These are phyloP conservation scores for Penium margaritaceum DNA, from an alignment of 139 green algal genomes.

Conservation along the genomic window DNA sequence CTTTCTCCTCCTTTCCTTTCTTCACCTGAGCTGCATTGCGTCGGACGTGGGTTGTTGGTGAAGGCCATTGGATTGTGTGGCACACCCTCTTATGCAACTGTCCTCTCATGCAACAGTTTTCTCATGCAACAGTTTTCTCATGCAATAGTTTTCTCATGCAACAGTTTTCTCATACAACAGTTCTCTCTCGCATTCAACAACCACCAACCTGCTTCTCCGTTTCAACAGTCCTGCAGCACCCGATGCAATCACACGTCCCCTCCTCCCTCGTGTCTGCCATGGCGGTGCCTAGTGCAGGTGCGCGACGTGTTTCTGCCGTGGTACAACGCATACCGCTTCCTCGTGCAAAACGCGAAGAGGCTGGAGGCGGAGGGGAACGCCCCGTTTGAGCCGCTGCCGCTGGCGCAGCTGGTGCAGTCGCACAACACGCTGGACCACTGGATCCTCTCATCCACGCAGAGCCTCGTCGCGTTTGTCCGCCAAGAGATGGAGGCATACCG, in stretches of 20 bases:
- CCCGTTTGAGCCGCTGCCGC: conserved; percentile 48
- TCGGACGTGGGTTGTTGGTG: too few species aligned
- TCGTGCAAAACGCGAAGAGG: conserved; percentile 73
- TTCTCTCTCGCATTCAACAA: too few species aligned
- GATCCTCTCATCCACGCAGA: conserved; percentile 71
- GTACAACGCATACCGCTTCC: conserved; percentile 94
- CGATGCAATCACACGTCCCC: too few species aligned
- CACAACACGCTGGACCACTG: conserved; percentile 83
- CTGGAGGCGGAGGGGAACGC: conserved; percentile 59
- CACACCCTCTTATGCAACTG: too few species aligned
- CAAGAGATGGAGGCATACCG: conserved; percentile 91
- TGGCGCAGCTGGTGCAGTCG: conserved; percentile 1
- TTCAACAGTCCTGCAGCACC: neutral
- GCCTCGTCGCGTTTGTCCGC: conserved; percentile 72
- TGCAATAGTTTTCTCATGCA: too few species aligned
- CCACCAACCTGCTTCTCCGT: neutral
- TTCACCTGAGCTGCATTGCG: too few species aligned
- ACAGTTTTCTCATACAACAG: too few species aligned
- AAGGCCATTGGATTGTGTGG: too few species aligned
- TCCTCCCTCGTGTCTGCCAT: too few species aligned
- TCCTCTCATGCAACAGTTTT: too few species aligned
- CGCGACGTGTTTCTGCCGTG: conserved; percentile 97
- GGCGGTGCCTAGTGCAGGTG: conserved; percentile 44
- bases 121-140: too few species aligned
- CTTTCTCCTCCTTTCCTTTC: too few species aligned